Conservation (phyloP, 805 yeast genomes). For the Wickerhamomyces tratensis region DNA sequence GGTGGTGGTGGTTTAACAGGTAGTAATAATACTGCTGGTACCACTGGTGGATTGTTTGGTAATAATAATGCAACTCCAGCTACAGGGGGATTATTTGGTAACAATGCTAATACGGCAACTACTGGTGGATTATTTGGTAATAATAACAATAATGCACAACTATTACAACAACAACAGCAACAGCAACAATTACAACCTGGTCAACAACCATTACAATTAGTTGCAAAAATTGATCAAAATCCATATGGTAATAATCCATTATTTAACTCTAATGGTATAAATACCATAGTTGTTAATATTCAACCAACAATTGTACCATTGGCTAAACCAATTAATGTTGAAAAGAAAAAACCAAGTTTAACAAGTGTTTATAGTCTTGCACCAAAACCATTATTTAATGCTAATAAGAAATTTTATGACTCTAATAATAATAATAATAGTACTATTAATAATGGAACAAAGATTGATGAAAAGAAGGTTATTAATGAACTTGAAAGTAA, state of each 20-base stretch:
- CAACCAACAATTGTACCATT: constrained; percentile 30
- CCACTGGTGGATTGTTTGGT: constrained; percentile 19
- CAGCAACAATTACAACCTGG: constrained; percentile 8
- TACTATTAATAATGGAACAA: too few relatives aligned
- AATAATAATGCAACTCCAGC: constrained; percentile 5
- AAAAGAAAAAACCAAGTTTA: constrained; percentile 52
- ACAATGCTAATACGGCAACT: constrained; percentile 17
- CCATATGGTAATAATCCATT: constrained; percentile 80
- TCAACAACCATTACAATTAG: constrained; percentile 16
- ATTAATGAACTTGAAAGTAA: too few relatives aligned
- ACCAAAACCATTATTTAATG: constrained; percentile 49
- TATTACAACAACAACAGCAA: constrained; percentile 7
- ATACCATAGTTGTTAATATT: constrained; percentile 25
- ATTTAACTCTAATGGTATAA: constrained; percentile 32
- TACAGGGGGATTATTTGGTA: constrained; percentile 30
- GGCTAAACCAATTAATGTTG: constrained; percentile 35
- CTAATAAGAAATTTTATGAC: constrained; percentile 2
- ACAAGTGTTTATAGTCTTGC: constrained; percentile 51
- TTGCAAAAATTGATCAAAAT: constrained; percentile 32
- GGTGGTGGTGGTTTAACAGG: constrained; percentile 32
- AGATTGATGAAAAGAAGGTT: too few relatives aligned
- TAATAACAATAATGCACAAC: constrained; percentile 1
- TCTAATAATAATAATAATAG: constrained; percentile 1
- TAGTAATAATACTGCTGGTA: constrained; percentile 15
- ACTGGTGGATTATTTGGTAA: constrained; percentile 37